Base-by-base conservation (phyloP, 140 eudicot species). In the Oenanthe javanica region DNA sequence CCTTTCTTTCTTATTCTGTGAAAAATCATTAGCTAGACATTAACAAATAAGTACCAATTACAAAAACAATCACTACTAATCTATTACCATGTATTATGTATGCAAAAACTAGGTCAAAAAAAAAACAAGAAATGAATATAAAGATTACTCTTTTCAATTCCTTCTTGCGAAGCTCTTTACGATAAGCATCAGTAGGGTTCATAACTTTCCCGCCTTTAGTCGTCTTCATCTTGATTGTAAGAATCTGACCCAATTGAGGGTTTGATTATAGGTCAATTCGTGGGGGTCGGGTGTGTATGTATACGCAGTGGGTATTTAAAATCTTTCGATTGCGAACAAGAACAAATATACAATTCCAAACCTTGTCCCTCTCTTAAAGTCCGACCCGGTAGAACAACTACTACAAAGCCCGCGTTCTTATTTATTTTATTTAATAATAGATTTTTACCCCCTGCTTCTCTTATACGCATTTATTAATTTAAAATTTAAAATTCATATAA, bases 161-260 rank as follows among this genome's bases (percentile, higher is more conserved):
- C 83, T 89, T 90, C 63, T 92, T 94, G 48, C 98, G 98, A 54
- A 90, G 96, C 91, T 92, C 97, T 72, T 94, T 94, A 49, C 98
- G 96, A 82, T 90, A 94, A 50, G 98, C 96, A 77, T 94, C 98
- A 81, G 98, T 94, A 89, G 98, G 98, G 97, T 94, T 94, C 98
- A 94, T 94, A 81, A 90, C 93, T 86, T 94, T 94, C 78, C 98
- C 98, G 25, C 98, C 96, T 85, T 94, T 94, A 48, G 96, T 94
- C 36, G 97, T 94, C 96, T 94, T 94, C 97, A 92, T 89, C 64
- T 82, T 52, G 59, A 52, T 15, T 52, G 59, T 15, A 14, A 52
- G 14, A 14, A 52, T 15, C 1, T 52, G 21, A 52, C 16, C n/a
- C 59, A 6, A 52, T 52, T 52, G 43, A 52, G 59, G 59, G 6